Evolutionary conservation across 108 stramenopile species (phyloP), one percentile per base, ranked within the genome.

Genomic region (Cyclotella sp.): DNA sequence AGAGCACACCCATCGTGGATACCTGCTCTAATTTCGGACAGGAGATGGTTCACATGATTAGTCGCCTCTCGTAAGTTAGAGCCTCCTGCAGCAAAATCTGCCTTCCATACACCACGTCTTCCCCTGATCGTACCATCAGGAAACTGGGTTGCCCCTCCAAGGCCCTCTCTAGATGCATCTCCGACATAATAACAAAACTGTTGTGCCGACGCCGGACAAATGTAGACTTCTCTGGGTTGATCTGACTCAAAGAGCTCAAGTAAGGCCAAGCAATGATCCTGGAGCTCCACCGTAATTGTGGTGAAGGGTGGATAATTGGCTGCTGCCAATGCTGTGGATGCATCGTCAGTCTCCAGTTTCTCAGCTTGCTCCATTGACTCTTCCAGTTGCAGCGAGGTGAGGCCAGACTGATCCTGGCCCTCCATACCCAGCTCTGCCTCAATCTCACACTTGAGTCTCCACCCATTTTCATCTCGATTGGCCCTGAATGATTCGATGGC

Each of bases 1-100:
- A 61, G 11, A 34, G 55, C 70, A 47, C 70, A 71, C 0, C 70
- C 70, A 43, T 57, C 54, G 19, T 60, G 70, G 19, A 22, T 22
- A 9, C 54, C 26, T 12, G 70, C 54, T 1, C 3, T 0, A 19
- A 71, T 58, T 13, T 71, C 55, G 2, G 0, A 1, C 4, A 28
- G 0, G 0, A 71, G 28, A 43, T 29, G 59, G 21, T 71, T 71
- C 54, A 47, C 70, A 1, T 53, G 28, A 9, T 29, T 30, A 8
- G 14, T 9, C 1, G 70, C 53, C 42, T 71, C 70, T 7, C 70
- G 30, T 7, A 58, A 3, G n/a, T 71, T 71, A 8, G 70, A 71
- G 1, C 65, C 46, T 47, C 47, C 65, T 49, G 46, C 26, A 18
- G 47, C 65, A 29, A 63, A 49, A 18, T 53, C 19, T 0, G 5